A percentile compares a stretch with the other conserved stretches of the same genome.
These are phyloP conservation scores for Chaetomium strumarium DNA, from an alignment of 2,329 filamentous ascomycete species.

Conservation along the genomic window DNA sequence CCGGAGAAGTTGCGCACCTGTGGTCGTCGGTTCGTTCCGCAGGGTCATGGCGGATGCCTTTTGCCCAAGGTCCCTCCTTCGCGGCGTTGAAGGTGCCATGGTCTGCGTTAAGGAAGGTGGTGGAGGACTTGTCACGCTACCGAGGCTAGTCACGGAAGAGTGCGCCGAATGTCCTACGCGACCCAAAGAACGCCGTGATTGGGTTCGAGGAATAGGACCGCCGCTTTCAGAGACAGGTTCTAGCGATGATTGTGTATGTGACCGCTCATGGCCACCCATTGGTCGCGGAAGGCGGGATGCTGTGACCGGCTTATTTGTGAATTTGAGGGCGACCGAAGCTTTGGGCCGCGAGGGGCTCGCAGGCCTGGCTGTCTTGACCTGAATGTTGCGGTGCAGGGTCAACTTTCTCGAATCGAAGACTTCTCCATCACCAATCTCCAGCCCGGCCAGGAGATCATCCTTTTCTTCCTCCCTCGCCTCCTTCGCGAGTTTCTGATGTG, in stretches of 20 bases:
- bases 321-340: constrained; percentile 80
- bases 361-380: constrained; percentile 67
- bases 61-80: constrained; percentile 52
- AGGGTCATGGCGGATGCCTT: constrained; percentile 50
- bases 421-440: constrained; percentile 81
- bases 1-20: constrained; percentile 58
- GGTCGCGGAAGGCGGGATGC: constrained; percentile 75
- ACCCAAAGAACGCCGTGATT: constrained; percentile 58
- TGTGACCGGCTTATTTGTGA: constrained; percentile 68
- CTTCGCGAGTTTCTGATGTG: constrained; percentile 32
- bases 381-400: constrained; percentile 85
- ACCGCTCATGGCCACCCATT: constrained; percentile 61
- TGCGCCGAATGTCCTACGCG: constrained; percentile 64
- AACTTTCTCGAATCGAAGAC: constrained; percentile 75
- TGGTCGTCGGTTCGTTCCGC: constrained; percentile 57
- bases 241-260: constrained; percentile 65
- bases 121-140: constrained; percentile 49
- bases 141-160: constrained; percentile 56
- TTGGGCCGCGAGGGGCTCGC: constrained; percentile 65
- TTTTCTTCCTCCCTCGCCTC: constrained; percentile 36
- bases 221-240: constrained; percentile 91
- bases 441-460: constrained; percentile 78
- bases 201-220: constrained; percentile 56
- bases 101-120: constrained; percentile 50
- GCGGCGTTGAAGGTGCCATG: constrained; percentile 53